Evolutionary conservation across 2,329 filamentous ascomycete species (phyloP).

Genomic region (Ophiostoma ips): DNA sequence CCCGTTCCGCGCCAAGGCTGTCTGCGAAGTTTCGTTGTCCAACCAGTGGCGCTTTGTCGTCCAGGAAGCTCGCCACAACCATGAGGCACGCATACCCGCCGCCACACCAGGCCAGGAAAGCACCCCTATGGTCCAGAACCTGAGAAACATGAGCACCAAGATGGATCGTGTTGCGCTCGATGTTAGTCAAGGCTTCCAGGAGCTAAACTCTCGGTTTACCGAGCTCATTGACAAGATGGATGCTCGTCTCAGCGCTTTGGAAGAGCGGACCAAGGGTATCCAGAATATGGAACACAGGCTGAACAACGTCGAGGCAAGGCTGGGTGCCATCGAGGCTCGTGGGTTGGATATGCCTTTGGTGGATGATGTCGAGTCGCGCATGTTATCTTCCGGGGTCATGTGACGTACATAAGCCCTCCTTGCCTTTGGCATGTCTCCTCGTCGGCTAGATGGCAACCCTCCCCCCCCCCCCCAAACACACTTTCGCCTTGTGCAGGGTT

Average conservation of each 20-base stretch:
- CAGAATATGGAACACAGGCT: constrained; percentile 17
- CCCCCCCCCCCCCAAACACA: too few relatives aligned
- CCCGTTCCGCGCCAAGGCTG: constrained; percentile 48
- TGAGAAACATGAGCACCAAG: constrained; percentile 45
- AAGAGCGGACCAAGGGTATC: constrained; percentile 20
- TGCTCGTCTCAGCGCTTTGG: constrained; percentile 41
- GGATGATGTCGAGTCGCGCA: constrained; percentile 26
- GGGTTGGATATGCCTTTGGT: constrained; percentile 26
- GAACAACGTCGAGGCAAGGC: constrained; percentile 23
- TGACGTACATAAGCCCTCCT: constrained; percentile 14
- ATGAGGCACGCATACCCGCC: constrained; percentile 42
- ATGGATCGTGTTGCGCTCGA: constrained; percentile 45
- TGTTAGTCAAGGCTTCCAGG: constrained; percentile 36
- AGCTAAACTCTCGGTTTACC: constrained; percentile 37
- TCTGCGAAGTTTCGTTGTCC: constrained; percentile 47
- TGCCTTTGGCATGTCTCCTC: not conserved
- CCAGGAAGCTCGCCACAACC: constrained; percentile 46
- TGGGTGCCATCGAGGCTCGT: constrained; percentile 24
- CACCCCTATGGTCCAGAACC: constrained; percentile 41
- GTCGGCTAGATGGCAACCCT: too few relatives aligned
- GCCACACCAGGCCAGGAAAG: constrained; percentile 42
- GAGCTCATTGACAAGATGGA: constrained; percentile 34
- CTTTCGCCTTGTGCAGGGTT: too few relatives aligned
- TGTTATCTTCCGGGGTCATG: constrained; percentile 23
- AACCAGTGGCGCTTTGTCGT: constrained; percentile 52